phyloP scores from a whole-genome alignment of 345 rosid genomes.

The Citropsis articulata region DNA sequence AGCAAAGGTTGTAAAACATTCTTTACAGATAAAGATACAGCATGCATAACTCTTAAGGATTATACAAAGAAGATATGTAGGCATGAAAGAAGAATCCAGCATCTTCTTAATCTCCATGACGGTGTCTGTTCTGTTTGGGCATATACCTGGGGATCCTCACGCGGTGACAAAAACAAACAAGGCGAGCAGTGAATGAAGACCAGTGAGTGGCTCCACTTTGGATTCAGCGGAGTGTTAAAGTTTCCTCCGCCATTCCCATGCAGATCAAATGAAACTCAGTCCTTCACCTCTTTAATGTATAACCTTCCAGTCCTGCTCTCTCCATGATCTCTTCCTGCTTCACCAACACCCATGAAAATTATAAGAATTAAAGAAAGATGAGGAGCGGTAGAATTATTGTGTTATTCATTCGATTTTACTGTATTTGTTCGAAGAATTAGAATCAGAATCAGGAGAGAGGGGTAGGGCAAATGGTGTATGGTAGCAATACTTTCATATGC shows the following conservation, averaged over 20 bases:
- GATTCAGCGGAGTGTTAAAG: neutral
- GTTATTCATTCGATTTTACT: neutral
- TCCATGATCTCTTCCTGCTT: slow-evolving; percentile 50
- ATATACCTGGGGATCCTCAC: neutral
- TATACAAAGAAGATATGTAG: neutral
- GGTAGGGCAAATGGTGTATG: neutral
- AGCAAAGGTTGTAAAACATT: no score
- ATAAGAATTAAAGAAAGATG: neutral
- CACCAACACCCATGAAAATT: slow-evolving; percentile 8
- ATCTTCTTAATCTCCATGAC: neutral
- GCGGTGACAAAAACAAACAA: neutral
- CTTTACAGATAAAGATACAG: no score
- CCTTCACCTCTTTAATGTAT: slow-evolving; percentile 12
- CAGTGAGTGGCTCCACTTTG: neutral
- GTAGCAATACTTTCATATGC: neutral
- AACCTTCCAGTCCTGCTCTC: slow-evolving; percentile 45
- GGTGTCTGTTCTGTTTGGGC: neutral
- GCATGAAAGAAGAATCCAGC: neutral
- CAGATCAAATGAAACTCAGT: neutral
- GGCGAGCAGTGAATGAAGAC: neutral
- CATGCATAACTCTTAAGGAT: no score
- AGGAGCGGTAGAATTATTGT: neutral
- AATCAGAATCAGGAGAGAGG: neutral
- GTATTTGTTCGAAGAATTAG: neutral
- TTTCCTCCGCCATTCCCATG: neutral